Conservation (phyloP, 2,329 filamentous ascomycete species). For the Aspergillus puulaauensis region DNA sequence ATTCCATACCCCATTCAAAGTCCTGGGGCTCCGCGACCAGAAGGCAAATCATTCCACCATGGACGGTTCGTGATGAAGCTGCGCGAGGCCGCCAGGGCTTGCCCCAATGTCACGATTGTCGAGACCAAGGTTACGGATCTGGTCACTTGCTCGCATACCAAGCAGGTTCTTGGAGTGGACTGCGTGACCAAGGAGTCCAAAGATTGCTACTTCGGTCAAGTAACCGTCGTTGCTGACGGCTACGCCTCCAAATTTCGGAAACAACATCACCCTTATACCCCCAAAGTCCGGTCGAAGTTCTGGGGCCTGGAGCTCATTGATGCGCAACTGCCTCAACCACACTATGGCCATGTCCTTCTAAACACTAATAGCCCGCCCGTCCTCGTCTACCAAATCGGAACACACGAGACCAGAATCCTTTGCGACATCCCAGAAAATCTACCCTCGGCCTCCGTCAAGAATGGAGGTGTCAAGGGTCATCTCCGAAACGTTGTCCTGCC, state of each 20-base stretch:
- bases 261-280: slow-evolving; percentile 65
- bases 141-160: slow-evolving; percentile 66
- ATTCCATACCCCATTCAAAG: slow-evolving; percentile 75
- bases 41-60: slow-evolving; percentile 88
- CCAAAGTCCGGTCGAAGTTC: slow-evolving; percentile 80
- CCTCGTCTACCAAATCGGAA: slow-evolving; percentile 94
- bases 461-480: slow-evolving; percentile 83
- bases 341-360: slow-evolving; percentile 86
- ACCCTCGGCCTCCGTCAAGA: slow-evolving; percentile 68
- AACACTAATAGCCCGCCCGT: slow-evolving; percentile 69
- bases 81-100: slow-evolving; percentile 68
- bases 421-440: slow-evolving; percentile 81
- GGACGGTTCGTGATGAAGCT: slow-evolving; percentile 86
- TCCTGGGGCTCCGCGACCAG: slow-evolving; percentile 52
- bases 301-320: slow-evolving; percentile 92
- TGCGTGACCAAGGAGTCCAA: slow-evolving; percentile 61
- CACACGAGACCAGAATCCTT: slow-evolving; percentile 86
- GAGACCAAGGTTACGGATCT: slow-evolving; percentile 83
- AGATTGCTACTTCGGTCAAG: slow-evolving; percentile 82
- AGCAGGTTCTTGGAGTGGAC: slow-evolving; percentile 80
- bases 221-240: slow-evolving; percentile 89
- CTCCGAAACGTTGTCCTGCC: slow-evolving; percentile 78
- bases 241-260: slow-evolving; percentile 92
- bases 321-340: slow-evolving; percentile 70
- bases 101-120: slow-evolving; percentile 83